Evolutionary conservation across 768 basidiomycete species (phyloP).

Genomic region (Leucocoprinus leucothites): DNA sequence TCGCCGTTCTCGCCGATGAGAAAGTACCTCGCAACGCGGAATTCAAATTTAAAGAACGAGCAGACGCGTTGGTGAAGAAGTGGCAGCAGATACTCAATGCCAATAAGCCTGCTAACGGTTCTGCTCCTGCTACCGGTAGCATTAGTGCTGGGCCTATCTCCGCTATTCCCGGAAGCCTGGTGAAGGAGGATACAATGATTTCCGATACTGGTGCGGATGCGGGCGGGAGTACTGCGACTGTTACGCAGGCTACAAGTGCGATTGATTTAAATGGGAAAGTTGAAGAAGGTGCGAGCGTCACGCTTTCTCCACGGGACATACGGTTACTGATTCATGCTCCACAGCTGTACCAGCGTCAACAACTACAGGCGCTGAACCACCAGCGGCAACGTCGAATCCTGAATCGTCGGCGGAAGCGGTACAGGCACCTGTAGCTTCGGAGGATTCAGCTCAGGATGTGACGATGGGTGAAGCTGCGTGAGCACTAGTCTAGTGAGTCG

Average conservation of each 20-base stretch:
- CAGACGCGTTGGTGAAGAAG: constrained; percentile 64
- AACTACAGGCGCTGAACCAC: no score
- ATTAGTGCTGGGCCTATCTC: constrained; percentile 1
- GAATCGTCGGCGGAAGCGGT: no score
- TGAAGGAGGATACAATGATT: not conserved
- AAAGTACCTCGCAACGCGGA: constrained; percentile 62
- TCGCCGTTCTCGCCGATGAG: constrained; percentile 50
- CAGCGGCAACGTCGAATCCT: no score
- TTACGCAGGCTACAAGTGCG: constrained; percentile 26
- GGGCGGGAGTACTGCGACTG: constrained; percentile 18
- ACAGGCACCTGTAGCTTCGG: not conserved
- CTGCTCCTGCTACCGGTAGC: not conserved
- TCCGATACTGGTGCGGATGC: no score
- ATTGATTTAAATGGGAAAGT: constrained; percentile 33
- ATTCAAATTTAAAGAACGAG: constrained; percentile 68
- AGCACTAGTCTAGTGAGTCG: not conserved
- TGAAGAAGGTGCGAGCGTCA: constrained; percentile 13
- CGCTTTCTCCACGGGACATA: no score
- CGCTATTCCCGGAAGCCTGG: constrained; percentile 13
- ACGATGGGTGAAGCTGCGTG: constrained; percentile 2
- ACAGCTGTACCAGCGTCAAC: no score
- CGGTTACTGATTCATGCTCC: no score
- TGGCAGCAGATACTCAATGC: constrained; percentile 58
- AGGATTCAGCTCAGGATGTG: not conserved
- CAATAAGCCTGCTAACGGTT: constrained; percentile 25